A percentile compares a stretch with the other conserved stretches of the same genome.
phyloP scores from a whole-genome alignment of 2,329 filamentous ascomycete species.

The Eutypa lata region DNA sequence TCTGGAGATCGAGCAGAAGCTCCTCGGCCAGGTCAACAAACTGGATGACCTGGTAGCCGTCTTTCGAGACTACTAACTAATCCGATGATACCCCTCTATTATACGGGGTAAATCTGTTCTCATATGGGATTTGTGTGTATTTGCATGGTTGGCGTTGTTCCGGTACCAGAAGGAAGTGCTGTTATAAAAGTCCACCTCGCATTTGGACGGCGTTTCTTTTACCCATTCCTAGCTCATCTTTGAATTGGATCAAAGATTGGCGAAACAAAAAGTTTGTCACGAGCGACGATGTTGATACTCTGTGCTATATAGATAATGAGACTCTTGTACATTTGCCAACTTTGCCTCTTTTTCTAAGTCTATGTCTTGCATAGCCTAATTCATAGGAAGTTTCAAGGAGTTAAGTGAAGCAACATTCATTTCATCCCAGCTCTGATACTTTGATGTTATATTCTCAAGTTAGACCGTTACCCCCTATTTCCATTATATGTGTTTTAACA shows the following conservation, averaged over 20 bases:
- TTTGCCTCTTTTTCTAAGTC: no score
- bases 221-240: neutral
- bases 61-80: conserved; percentile 74
- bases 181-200: conserved; percentile 4
- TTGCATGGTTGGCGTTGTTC: conserved; percentile 22
- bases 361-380: no score
- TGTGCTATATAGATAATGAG: neutral
- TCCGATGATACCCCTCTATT: neutral
- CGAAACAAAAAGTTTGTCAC: neutral
- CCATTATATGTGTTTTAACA: no score
- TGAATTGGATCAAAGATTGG: neutral
- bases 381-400: no score
- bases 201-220: conserved; percentile 15
- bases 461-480: no score
- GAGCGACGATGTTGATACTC: neutral
- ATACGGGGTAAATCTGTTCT: neutral
- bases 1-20: conserved; percentile 65
- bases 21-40: conserved; percentile 74
- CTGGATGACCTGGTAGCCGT: conserved; percentile 83
- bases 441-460: no score
- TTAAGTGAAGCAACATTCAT: no score
- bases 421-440: no score
- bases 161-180: neutral
- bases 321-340: neutral
- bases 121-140: conserved; percentile 1